phyloP scores from a whole-genome alignment of 805 yeast species.

The Zygosaccharomyces lentus region DNA sequence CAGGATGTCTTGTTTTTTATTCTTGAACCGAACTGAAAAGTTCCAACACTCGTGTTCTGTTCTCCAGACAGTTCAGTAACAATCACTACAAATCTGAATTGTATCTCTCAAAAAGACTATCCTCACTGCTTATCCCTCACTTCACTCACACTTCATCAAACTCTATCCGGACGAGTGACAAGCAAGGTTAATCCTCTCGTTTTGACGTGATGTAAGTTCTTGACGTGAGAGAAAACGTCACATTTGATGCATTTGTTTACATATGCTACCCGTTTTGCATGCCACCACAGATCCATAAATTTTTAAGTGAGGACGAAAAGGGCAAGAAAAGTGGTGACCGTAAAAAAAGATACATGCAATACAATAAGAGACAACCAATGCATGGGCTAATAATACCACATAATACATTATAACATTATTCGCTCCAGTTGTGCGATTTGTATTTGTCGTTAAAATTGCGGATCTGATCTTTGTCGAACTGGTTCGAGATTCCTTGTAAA shows the following conservation, averaged over 20 bases:
- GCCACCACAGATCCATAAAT: not conserved
- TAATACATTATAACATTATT: not conserved
- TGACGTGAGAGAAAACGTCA: slow-evolving; percentile 2
- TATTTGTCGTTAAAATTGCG: slow-evolving; percentile 64
- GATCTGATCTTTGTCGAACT: slow-evolving; percentile 62
- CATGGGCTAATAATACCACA: not conserved
- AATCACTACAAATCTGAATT: not conserved
- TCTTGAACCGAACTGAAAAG: slow-evolving; percentile 1
- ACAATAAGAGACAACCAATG: not conserved
- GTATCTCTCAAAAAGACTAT: not conserved
- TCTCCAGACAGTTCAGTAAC: slow-evolving; percentile 2
- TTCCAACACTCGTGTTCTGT: not conserved
- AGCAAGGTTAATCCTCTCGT: not conserved
- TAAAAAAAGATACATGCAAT: not conserved
- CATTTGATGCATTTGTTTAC: slow-evolving; percentile 7
- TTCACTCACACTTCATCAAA: slow-evolving; percentile 3
- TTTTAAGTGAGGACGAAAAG: not conserved
- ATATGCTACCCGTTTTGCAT: not conserved
- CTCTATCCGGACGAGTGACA: not conserved
- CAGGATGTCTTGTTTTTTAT: not conserved
- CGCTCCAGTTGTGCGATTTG: slow-evolving; percentile 29
- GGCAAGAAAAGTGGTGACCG: not conserved
- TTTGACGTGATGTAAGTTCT: not conserved
- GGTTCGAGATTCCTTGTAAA: slow-evolving; percentile 77
- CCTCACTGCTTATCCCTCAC: not conserved